Evolutionary conservation across 2,329 filamentous ascomycete genomes (phyloP), one percentile per base, ranked within the genome.

Genomic region (Exophiala viscosa): DNA sequence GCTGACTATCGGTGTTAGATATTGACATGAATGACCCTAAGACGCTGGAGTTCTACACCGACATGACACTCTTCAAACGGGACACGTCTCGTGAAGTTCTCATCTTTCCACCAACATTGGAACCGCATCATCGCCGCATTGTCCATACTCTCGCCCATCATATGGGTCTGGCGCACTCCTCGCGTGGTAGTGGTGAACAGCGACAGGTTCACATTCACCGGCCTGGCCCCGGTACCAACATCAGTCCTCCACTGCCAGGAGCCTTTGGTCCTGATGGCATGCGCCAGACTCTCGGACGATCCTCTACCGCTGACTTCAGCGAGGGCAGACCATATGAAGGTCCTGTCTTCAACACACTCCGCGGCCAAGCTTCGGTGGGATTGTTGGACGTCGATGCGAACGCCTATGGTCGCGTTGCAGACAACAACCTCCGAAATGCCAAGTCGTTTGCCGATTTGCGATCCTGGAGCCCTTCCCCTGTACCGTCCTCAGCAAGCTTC

Each of bases 371-470:
- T 61, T 85, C 86, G 23, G 88, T 88, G 10, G 81, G 80, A 28
- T 90, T 91, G n/a, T 77, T 97, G 34, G 88, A 91, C 66, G 84
- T 93, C 52, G 89, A 89, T 34, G 89, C 38, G 65, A 88, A 82
- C 14, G 79, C 79, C 45, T 76, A 85, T 54, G 84, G 85, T 31
- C 82, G 87, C 43, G 86, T 78, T 17, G 55, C 56, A 13, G 60
- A 51, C 82, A 89, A 67, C 92, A 61, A 92, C 65, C 82, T 99
- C 33, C 86, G 93, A 39, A 89, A 89, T 23, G 93, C 92, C 57
- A 97, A 97, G 76, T 97, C 92, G 45, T 96, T 96, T 68, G 93
- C 92, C 33, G 93, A 99, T 67, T 76, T 99, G 59, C 87, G 92
- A 60, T 95, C 91, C 1, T 96, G 95, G 73, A 96, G 91, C 13